Conservation (phyloP, 305 asterid genomes). For the Rubia tinctorum region DNA sequence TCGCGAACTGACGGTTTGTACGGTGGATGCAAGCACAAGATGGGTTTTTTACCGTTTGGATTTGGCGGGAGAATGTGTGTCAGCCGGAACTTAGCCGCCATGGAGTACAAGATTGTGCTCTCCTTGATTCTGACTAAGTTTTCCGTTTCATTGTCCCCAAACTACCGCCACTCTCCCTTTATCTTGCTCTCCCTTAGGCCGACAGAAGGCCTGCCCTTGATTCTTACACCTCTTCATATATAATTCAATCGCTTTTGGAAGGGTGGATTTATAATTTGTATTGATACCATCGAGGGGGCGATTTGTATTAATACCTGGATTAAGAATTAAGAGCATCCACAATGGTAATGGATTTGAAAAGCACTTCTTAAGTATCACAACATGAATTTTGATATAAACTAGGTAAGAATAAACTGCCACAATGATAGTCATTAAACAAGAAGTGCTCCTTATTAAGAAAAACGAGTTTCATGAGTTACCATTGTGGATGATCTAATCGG, state of each 20-base stretch:
- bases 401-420: no score
- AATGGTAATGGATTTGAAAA: no score
- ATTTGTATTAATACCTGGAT: no score
- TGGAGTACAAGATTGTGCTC: slow-evolving; percentile 75
- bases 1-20: slow-evolving; percentile 30
- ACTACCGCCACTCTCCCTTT: slow-evolving; percentile 58
- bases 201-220: slow-evolving; percentile 60
- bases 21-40: slow-evolving; percentile 79
- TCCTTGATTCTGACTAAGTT: slow-evolving; percentile 51
- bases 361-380: no score
- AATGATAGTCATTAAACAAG: no score
- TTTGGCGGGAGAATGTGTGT: slow-evolving; percentile 95
- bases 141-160: slow-evolving; percentile 63
- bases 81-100: slow-evolving; percentile 56
- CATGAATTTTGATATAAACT: no score
- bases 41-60: slow-evolving; percentile 88
- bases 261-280: no score
- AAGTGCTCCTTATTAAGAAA: no score
- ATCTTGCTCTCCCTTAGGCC: slow-evolving; percentile 83
- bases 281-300: no score
- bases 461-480: no score
- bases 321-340: no score
- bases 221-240: slow-evolving; percentile 36
- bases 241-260: background rate
- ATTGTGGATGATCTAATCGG: no score